phyloP scores from a whole-genome alignment of 257 asterid genomes.

The Prunella vulgaris region DNA sequence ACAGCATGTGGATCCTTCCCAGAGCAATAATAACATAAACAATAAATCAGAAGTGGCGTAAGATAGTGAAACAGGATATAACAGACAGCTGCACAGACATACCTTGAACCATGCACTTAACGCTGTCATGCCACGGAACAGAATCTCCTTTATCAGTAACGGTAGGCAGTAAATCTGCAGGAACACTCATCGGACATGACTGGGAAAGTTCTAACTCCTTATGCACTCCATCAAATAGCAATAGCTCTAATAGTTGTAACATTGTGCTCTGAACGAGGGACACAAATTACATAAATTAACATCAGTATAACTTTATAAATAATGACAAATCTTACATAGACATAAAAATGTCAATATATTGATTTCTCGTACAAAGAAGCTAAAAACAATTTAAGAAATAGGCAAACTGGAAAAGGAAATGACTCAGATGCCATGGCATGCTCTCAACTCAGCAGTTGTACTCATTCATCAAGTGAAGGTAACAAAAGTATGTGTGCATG shows the following conservation, averaged over 20 bases:
- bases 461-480: background rate
- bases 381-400: background rate
- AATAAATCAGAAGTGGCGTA: slow-evolving; percentile 1
- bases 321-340: slow-evolving; percentile 3
- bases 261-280: slow-evolving; percentile 46
- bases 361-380: background rate
- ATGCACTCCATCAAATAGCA: slow-evolving; percentile 54
- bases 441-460: background rate
- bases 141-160: slow-evolving; percentile 42
- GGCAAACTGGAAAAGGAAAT: background rate
- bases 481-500: background rate
- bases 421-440: slow-evolving; percentile 1
- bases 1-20: slow-evolving; percentile 63
- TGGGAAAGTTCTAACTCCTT: slow-evolving; percentile 58
- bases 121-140: slow-evolving; percentile 47
- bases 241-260: slow-evolving; percentile 69
- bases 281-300: slow-evolving; percentile 17
- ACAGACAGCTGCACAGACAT: slow-evolving; percentile 17
- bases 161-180: slow-evolving; percentile 47
- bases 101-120: slow-evolving; percentile 79
- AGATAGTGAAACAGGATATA: slow-evolving; percentile 12
- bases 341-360: background rate
- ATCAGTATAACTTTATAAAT: background rate
- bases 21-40: slow-evolving; percentile 15
- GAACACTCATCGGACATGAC: slow-evolving; percentile 33